A percentile compares a stretch with the other conserved stretches of the same genome.
Evolutionary conservation across 768 basidiomycete species (phyloP).

Genomic region (Naematelia encephala): DNA sequence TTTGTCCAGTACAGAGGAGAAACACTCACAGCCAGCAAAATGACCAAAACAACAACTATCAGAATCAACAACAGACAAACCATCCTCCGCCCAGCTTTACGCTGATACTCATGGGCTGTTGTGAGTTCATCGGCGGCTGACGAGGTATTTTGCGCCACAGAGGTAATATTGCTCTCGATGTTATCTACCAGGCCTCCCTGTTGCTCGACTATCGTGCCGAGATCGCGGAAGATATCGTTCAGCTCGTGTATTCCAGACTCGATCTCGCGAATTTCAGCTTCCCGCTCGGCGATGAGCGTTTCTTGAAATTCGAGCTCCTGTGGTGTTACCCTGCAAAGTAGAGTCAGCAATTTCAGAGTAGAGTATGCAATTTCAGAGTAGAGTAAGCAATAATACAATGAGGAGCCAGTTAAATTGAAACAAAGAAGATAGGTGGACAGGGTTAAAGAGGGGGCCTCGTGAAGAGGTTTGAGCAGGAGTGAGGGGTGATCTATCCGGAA

Average conservation of each 20-base stretch:
- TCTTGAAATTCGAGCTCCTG: slow-evolving; percentile 91
- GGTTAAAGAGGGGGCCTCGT: too few species aligned
- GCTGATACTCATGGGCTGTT: slow-evolving; percentile 87
- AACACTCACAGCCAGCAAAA: slow-evolving; percentile 88
- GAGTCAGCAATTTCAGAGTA: not conserved
- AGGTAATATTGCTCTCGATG: slow-evolving; percentile 88
- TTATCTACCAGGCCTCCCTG: slow-evolving; percentile 98
- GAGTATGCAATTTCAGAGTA: too few species aligned
- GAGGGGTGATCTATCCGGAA: too few species aligned
- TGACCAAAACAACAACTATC: slow-evolving; percentile 77
- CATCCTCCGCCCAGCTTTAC: slow-evolving; percentile 84
- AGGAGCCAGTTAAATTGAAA: too few species aligned
- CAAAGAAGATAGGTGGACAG: too few species aligned
- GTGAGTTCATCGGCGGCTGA: slow-evolving; percentile 81
- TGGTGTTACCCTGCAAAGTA: slow-evolving; percentile 34
- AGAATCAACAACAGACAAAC: slow-evolving; percentile 86
- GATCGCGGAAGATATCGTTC: slow-evolving; percentile 90
- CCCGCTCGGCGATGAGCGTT: slow-evolving; percentile 87
- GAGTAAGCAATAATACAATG: too few species aligned
- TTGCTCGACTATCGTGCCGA: slow-evolving; percentile 89
- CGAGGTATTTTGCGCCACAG: slow-evolving; percentile 74
- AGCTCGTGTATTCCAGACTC: slow-evolving; percentile 95
- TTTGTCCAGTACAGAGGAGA: not conserved
- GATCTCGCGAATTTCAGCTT: slow-evolving; percentile 91
- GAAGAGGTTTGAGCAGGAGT: too few species aligned